A percentile compares a stretch with the other conserved stretches of the same genome.
Conservation (phyloP, 768 basidiomycete genomes). For the Lyophyllum shimeji region DNA sequence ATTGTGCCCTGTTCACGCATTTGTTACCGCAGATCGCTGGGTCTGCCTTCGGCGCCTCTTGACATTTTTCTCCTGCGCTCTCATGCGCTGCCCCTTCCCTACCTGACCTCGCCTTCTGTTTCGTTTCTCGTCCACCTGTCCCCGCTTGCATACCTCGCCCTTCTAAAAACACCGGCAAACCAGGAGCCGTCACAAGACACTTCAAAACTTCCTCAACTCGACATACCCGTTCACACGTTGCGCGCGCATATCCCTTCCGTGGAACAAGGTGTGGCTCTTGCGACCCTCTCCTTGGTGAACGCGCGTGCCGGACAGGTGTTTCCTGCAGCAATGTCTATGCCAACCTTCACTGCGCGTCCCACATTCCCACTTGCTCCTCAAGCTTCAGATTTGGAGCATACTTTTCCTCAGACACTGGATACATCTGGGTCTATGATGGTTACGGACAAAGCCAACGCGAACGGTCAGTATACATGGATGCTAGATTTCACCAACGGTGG, state of each 20-base stretch:
- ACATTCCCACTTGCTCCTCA: conserved; percentile 51
- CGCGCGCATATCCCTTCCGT: conserved; percentile 41
- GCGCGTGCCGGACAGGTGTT: conserved; percentile 36
- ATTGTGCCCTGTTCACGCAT: neutral
- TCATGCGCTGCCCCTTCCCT: conserved; percentile 72
- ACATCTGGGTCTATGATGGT: conserved; percentile 26
- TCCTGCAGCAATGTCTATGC: conserved; percentile 45
- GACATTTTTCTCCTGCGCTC: conserved; percentile 70
- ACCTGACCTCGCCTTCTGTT: conserved; percentile 63
- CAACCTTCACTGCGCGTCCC: conserved; percentile 45
- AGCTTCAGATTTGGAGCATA: conserved; percentile 48
- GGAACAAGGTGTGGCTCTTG: conserved; percentile 52
- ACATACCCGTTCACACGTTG: conserved; percentile 53
- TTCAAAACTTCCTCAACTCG: conserved; percentile 37
- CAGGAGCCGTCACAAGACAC: conserved; percentile 16
- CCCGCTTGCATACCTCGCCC: conserved; percentile 64
- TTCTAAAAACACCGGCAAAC: conserved; percentile 39
- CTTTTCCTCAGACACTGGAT: conserved; percentile 44
- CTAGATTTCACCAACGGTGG: conserved; percentile 70
- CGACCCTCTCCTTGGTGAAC: conserved; percentile 46
- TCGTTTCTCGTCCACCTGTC: conserved; percentile 75
- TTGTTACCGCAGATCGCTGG: conserved; percentile 34
- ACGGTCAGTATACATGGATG: conserved; percentile 51
- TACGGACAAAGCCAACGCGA: conserved; percentile 12
- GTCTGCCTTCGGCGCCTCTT: conserved; percentile 47